A percentile compares a stretch with the other conserved stretches of the same genome.
Conservation (phyloP, 495 filamentous ascomycete species). For the Cetradonia linearis region DNA sequence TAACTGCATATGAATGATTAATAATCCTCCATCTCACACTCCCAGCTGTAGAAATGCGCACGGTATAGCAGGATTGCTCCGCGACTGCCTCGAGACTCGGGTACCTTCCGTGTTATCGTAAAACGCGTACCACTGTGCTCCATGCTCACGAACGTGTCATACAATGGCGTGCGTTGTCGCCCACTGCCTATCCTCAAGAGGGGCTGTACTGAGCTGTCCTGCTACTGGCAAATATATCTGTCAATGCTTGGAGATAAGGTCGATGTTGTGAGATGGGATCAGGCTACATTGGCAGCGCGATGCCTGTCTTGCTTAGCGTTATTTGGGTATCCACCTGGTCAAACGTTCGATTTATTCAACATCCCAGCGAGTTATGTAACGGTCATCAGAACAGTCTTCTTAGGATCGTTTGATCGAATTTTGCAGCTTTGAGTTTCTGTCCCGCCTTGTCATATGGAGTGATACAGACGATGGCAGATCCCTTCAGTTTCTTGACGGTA, state of each 20-base stretch:
- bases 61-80: neutral
- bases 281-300: neutral
- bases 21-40: no score
- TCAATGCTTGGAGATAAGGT: neutral
- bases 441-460: neutral
- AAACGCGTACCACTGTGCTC: neutral
- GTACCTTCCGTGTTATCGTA: neutral
- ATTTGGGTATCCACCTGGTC: neutral
- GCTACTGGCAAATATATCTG: no score
- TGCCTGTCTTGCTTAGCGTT: neutral
- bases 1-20: no score
- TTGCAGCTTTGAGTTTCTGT: neutral
- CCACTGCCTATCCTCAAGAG: neutral
- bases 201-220: no score
- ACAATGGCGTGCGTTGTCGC: neutral
- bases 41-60: neutral
- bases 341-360: neutral
- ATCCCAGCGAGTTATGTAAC: neutral
- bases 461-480: neutral
- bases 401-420: neutral
- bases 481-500: neutral
- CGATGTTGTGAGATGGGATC: neutral
- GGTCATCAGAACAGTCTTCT: neutral
- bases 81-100: neutral
- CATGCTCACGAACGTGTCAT: neutral